A percentile compares a stretch with the other conserved stretches of the same genome.
Evolutionary conservation across 495 filamentous ascomycete genomes (phyloP).

Genomic region (Terfezia boudieri): DNA sequence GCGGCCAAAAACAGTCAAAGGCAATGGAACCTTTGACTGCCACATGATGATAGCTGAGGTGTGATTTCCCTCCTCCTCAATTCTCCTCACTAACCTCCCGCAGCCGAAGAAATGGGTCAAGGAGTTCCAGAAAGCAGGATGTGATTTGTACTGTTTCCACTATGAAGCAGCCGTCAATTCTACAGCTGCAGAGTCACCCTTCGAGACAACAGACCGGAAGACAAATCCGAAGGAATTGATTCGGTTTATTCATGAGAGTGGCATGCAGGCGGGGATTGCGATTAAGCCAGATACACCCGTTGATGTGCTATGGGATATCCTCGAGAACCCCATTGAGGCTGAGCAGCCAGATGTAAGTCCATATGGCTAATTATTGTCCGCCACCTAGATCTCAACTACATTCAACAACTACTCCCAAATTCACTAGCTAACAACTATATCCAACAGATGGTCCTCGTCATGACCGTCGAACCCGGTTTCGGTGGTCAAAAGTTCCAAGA

Average conservation of each 20-base stretch:
- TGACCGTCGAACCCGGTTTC: conserved; percentile 96
- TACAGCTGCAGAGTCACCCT: conserved; percentile 80
- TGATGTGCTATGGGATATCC: conserved; percentile 72
- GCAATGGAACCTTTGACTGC: conserved; percentile 88
- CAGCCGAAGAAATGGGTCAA: conserved; percentile 95
- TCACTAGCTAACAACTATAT: too few relatives aligned
- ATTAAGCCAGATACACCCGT: conserved; percentile 84
- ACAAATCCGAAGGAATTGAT: conserved; percentile 73
- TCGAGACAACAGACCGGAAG: conserved; percentile 55
- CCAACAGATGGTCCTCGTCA: conserved; percentile 85
- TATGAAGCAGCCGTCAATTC: conserved; percentile 85
- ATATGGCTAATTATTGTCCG: background rate
- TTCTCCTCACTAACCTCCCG: background rate
- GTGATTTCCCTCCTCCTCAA: conserved; percentile 3
- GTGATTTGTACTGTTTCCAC: conserved; percentile 98
- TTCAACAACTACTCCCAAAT: too few relatives aligned
- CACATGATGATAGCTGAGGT: conserved; percentile 99
- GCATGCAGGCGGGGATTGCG: conserved; percentile 81
- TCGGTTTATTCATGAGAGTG: conserved; percentile 64
- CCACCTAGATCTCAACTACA: too few relatives aligned
- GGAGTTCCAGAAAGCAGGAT: conserved; percentile 80
- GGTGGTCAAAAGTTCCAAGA: conserved; percentile 98
- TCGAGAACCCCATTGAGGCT: conserved; percentile 43
- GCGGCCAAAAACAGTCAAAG: conserved; percentile 23
- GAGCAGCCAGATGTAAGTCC: conserved; percentile 74